Evolutionary conservation across 805 yeast genomes (phyloP).

Genomic region (Ogataea nonfermentans): DNA sequence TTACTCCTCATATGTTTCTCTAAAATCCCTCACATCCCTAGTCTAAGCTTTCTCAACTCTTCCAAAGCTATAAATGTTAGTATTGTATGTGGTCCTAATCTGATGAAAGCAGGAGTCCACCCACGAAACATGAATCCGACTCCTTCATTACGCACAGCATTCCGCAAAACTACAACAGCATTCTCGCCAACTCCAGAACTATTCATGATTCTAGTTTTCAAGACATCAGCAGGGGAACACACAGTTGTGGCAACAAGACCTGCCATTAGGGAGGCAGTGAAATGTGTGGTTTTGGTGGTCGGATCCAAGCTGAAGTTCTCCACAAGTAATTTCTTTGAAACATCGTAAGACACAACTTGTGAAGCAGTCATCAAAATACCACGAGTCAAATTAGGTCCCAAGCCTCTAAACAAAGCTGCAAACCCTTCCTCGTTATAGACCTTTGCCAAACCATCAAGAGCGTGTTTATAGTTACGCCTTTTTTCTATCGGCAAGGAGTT

Average conservation of each 20-base stretch:
- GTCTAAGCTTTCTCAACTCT: conserved; percentile 46
- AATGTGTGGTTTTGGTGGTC: conserved; percentile 66
- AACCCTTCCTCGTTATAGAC: conserved; percentile 62
- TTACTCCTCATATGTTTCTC: too few species aligned
- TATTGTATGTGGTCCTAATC: conserved; percentile 82
- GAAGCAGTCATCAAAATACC: conserved; percentile 89
- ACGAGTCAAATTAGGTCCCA: conserved; percentile 72
- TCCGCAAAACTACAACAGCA: conserved; percentile 48
- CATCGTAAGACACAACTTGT: conserved; percentile 85
- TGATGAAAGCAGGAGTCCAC: conserved; percentile 83
- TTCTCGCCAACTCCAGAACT: conserved; percentile 45
- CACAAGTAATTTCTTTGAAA: conserved; percentile 63
- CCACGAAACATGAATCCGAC: conserved; percentile 82
- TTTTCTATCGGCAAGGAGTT: conserved; percentile 60
- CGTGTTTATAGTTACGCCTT: conserved; percentile 74
- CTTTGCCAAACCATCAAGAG: conserved; percentile 68
- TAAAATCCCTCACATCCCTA: conserved; percentile 19
- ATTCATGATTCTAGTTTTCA: conserved; percentile 86
- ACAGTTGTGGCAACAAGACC: conserved; percentile 89
- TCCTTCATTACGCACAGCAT: conserved; percentile 69
- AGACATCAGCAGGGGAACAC: conserved; percentile 90
- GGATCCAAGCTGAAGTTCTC: conserved; percentile 50
- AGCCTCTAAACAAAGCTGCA: conserved; percentile 63
- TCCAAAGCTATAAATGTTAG: conserved; percentile 67
- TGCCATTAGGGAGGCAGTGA: conserved; percentile 73